Evolutionary conservation across 805 yeast genomes (phyloP).

Genomic region (Myxozyma udenii): DNA sequence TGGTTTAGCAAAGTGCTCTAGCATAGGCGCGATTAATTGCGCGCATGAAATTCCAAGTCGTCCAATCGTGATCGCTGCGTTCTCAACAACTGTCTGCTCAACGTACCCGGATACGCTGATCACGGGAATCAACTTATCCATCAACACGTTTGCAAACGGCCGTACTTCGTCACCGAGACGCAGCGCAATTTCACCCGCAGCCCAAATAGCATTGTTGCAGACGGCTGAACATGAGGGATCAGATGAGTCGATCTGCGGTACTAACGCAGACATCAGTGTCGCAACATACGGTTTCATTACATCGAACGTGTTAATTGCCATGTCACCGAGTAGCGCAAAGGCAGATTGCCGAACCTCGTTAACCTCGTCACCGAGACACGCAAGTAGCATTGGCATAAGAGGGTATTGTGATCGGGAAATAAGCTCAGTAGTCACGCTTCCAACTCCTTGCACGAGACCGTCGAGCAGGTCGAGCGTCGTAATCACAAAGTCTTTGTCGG

Average conservation of each 20-base stretch:
- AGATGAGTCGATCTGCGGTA: conserved; percentile 56
- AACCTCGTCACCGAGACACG: conserved; percentile 69
- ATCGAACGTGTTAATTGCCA: conserved; percentile 61
- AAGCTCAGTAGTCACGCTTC: conserved; percentile 39
- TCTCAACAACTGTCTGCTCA: conserved; percentile 69
- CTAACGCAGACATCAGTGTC: conserved; percentile 44
- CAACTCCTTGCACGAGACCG: conserved; percentile 88
- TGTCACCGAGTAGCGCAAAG: conserved; percentile 85
- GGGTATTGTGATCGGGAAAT: conserved; percentile 31
- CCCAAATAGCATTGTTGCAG: conserved; percentile 89
- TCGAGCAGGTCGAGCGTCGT: conserved; percentile 87
- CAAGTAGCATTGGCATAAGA: conserved; percentile 59
- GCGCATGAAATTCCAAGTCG: conserved; percentile 69
- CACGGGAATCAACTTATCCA: conserved; percentile 57
- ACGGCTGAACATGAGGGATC: conserved; percentile 54
- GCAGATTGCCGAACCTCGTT: conserved; percentile 93
- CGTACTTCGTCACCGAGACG: conserved; percentile 49
- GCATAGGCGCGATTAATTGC: conserved; percentile 54
- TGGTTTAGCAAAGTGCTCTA: conserved; percentile 54
- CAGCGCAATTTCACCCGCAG: conserved; percentile 80
- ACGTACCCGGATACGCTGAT: conserved; percentile 41
- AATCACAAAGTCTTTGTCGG: conserved; percentile 86
- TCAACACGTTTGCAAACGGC: conserved; percentile 54
- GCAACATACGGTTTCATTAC: conserved; percentile 38
- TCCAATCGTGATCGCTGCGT: conserved; percentile 86